Evolutionary conservation across 1,139 yeast genomes (phyloP).

Genomic region (Saccharomycopsis hybrid): DNA sequence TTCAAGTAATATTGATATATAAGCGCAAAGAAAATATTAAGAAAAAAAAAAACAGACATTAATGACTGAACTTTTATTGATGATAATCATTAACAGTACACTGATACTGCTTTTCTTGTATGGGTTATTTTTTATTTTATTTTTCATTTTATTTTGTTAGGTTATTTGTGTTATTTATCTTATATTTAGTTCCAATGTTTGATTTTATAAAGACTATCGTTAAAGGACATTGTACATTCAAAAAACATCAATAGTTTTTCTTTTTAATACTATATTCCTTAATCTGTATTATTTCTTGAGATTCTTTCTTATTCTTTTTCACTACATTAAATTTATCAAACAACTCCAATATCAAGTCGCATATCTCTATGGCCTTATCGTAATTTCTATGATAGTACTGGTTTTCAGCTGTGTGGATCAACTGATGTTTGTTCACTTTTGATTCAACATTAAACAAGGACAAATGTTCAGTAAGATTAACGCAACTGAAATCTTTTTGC

Average conservation of each 20-base stretch:
- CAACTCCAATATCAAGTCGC: conserved; percentile 12
- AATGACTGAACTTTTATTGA: no score
- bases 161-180: no score
- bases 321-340: conserved; percentile 6
- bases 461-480: conserved; percentile 2
- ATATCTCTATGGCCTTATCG: conserved; percentile 7
- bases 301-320: conserved; percentile 8
- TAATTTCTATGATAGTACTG: conserved; percentile 19
- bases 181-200: no score
- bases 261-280: conserved; percentile 9
- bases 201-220: no score
- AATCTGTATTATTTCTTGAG: conserved; percentile 8
- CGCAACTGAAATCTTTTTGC: neutral
- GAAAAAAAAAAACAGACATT: neutral
- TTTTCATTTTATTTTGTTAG: no score
- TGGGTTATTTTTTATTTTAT: no score
- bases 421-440: conserved; percentile 10
- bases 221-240: neutral
- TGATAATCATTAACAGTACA: no score
- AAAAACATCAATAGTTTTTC: neutral
- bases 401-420: conserved; percentile 19
- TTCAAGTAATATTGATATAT: no score
- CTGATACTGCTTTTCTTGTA: no score
- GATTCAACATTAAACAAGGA: conserved; percentile 11
- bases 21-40: neutral